These are phyloP conservation scores for Neurospora cerealis DNA, from an alignment of 495 filamentous ascomycete species.

Conservation along the genomic window DNA sequence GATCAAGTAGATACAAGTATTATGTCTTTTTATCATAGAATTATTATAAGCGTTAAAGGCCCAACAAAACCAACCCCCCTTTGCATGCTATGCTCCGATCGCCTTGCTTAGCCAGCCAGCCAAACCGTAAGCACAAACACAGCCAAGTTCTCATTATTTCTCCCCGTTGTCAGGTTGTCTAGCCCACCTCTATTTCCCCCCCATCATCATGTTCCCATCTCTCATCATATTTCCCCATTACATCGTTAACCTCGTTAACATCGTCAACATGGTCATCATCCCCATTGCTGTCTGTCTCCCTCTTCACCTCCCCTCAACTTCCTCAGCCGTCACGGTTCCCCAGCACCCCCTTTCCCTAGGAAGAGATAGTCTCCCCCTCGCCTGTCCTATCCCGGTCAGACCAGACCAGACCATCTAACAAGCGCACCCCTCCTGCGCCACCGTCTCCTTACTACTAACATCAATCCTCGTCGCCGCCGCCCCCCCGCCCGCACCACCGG, in stretches of 20 bases:
- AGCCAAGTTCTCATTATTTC: background rate
- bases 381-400: background rate
- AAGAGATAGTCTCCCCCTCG: background rate
- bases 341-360: background rate
- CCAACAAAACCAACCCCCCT: background rate
- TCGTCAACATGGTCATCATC: background rate
- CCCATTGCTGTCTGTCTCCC: background rate
- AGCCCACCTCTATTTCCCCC: background rate
- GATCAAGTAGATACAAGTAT: background rate
- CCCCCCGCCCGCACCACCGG: background rate
- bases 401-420: constrained; percentile 41
- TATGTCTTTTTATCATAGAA: background rate
- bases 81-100: constrained; percentile 10
- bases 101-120: background rate
- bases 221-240: background rate
- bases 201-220: background rate
- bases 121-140: background rate
- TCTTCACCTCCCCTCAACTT: background rate
- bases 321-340: background rate
- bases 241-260: background rate
- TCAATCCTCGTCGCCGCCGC: constrained; percentile 58
- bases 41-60: constrained; percentile 12
- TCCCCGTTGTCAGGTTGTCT: background rate
- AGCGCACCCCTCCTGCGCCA: constrained; percentile 67
- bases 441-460: constrained; percentile 73